Evolutionary conservation across 208 protist genomes (phyloP).

Genomic region (Acanthamoeba comandoni): DNA sequence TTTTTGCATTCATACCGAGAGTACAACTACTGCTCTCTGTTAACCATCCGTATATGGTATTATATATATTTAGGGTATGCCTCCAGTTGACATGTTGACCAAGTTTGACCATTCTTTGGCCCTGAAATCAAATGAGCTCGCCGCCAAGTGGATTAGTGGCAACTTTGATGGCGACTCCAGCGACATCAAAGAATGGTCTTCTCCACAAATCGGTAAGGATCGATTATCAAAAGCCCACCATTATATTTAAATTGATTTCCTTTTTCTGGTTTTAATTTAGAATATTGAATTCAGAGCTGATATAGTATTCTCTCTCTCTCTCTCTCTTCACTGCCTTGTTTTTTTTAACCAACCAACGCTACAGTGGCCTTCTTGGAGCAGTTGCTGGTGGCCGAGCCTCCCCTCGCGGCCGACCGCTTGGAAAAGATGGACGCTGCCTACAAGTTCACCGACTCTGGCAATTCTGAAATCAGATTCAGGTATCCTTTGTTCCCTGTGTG

Average conservation of each 20-base stretch:
- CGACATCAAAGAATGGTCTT: conserved; percentile 28
- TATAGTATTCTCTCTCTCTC: too few species aligned
- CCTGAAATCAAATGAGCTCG: conserved; percentile 14
- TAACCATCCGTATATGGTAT: background rate
- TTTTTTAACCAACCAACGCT: too few species aligned
- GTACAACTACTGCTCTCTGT: background rate
- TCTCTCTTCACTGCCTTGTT: conserved; percentile 5
- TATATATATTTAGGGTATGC: conserved; percentile 35
- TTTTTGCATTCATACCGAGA: background rate
- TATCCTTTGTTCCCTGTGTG: too few species aligned
- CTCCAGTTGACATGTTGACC: conserved; percentile 21
- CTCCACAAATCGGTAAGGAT: background rate
- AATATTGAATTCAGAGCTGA: too few species aligned
- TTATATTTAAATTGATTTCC: too few species aligned
- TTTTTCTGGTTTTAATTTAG: too few species aligned
- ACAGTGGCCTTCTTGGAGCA: conserved; percentile 71
- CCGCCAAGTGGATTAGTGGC: background rate
- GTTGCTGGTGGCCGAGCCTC: conserved; percentile 1
- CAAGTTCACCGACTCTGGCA: conserved; percentile 65
- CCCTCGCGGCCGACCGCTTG: conserved; percentile 40
- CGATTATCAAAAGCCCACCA: too few species aligned
- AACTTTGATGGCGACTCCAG: background rate
- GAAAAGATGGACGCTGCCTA: conserved; percentile 80
- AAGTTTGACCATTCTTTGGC: conserved; percentile 29
- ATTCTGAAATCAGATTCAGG: conserved; percentile 83